Conservation (phyloP, 768 basidiomycete species). For the Boletales sp. region DNA sequence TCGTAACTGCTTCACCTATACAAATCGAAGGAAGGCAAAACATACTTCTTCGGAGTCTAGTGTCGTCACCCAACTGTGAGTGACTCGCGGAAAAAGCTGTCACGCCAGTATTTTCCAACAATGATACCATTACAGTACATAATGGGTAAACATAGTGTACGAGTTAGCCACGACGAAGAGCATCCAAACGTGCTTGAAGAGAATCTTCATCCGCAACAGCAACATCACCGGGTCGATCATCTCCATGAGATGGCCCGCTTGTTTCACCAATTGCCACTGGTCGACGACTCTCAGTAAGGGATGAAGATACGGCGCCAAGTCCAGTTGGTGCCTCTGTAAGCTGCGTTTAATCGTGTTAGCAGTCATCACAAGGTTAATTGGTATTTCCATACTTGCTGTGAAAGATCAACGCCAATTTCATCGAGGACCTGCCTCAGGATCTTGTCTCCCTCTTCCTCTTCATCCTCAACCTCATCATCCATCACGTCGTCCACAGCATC, state of each 20-base stretch:
- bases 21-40: too few species aligned
- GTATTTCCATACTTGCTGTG: conserved; percentile 62
- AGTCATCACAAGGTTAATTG: not conserved
- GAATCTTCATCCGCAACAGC: conserved; percentile 80
- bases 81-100: too few species aligned
- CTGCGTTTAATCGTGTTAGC: conserved; percentile 38
- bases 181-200: conserved; percentile 90
- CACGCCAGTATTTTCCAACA: conserved; percentile 1
- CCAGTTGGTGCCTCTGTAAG: conserved; percentile 81
- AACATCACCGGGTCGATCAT: conserved; percentile 38
- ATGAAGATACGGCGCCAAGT: conserved; percentile 55
- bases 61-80: not conserved
- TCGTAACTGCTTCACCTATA: too few species aligned
- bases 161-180: conserved; percentile 66
- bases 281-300: conserved; percentile 62
- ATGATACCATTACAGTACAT: conserved; percentile 4
- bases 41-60: not conserved
- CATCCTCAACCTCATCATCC: conserved; percentile 88
- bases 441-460: conserved; percentile 94
- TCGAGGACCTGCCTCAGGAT: conserved; percentile 95
- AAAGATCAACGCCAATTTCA: conserved; percentile 90
- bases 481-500: conserved; percentile 97
- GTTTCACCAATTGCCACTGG: conserved; percentile 85
- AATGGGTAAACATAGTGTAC: conserved; percentile 2
- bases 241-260: conserved; percentile 29